Percentiles rank a stretch among this genome's conserved stretches.
These are phyloP conservation scores for Plantago elongata DNA, from an alignment of 257 asterid genomes.

Conservation along the genomic window DNA sequence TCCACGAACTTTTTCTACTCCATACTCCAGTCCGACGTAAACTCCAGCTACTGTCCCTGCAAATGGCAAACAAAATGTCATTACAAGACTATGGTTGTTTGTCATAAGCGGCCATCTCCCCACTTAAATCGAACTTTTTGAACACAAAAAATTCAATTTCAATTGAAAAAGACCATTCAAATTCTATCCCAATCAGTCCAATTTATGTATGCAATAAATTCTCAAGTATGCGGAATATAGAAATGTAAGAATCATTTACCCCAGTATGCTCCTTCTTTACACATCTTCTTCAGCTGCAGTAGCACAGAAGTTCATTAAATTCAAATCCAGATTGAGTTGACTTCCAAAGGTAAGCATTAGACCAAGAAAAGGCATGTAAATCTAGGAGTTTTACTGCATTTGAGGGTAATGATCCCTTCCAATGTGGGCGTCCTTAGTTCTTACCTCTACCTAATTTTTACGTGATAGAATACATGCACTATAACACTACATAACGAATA, in stretches of 20 bases:
- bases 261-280: constrained; percentile 92
- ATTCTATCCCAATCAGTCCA: too few relatives aligned
- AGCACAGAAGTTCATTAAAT: constrained; percentile 21
- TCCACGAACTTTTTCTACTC: constrained; percentile 65
- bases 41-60: constrained; percentile 80
- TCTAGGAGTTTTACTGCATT: neutral
- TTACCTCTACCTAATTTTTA: too few relatives aligned
- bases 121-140: too few relatives aligned
- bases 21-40: constrained; percentile 69
- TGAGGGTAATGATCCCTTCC: neutral
- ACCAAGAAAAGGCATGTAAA: neutral
- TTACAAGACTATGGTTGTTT: too few relatives aligned
- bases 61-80: neutral
- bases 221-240: neutral
- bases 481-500: too few relatives aligned
- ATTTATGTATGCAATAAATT: neutral
- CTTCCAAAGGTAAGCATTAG: too few relatives aligned
- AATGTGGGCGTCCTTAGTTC: too few relatives aligned
- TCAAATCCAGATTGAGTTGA: neutral
- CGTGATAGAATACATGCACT: too few relatives aligned
- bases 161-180: too few relatives aligned
- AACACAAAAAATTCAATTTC: too few relatives aligned
- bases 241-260: constrained; percentile 43
- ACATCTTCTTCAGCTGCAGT: constrained; percentile 83
- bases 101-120: too few relatives aligned